Evolutionary conservation across 805 yeast species (phyloP).

Genomic region (Lipomyces mesembrius): DNA sequence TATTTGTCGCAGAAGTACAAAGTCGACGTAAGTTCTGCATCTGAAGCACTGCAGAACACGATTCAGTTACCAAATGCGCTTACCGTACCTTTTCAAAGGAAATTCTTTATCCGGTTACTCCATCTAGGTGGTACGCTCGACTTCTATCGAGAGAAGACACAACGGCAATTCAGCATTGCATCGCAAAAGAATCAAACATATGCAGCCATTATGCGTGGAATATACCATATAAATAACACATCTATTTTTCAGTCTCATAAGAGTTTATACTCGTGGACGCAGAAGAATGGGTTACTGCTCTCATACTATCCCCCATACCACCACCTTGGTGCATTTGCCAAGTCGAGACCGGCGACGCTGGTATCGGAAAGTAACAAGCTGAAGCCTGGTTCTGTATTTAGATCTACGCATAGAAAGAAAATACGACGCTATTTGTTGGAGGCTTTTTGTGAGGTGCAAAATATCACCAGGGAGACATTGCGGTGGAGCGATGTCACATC

Average conservation of each 20-base stretch:
- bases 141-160: constrained; percentile 2
- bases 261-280: neutral
- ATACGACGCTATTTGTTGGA: constrained; percentile 17
- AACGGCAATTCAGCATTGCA: constrained; percentile 15
- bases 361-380: neutral
- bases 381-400: constrained; percentile 16
- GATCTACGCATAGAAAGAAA: constrained; percentile 18
- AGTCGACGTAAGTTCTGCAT: constrained; percentile 16
- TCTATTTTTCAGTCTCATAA: neutral
- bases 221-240: neutral
- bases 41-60: constrained; percentile 1
- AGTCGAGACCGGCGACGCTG: constrained; percentile 29
- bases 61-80: constrained; percentile 22
- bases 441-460: constrained; percentile 24
- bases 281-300: neutral
- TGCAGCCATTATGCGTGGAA: constrained; percentile 14
- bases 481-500: constrained; percentile 25
- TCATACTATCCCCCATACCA: constrained; percentile 27
- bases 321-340: constrained; percentile 9
- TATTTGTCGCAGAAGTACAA: constrained; percentile 24
- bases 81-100: constrained; percentile 22
- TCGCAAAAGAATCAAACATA: constrained; percentile 15
- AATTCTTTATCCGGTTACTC: constrained; percentile 15
- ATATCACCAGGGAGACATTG: constrained; percentile 26
- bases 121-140: constrained; percentile 18